Conservation (phyloP, 352 stramenopile genomes). For the Phytophthora fragariae region DNA sequence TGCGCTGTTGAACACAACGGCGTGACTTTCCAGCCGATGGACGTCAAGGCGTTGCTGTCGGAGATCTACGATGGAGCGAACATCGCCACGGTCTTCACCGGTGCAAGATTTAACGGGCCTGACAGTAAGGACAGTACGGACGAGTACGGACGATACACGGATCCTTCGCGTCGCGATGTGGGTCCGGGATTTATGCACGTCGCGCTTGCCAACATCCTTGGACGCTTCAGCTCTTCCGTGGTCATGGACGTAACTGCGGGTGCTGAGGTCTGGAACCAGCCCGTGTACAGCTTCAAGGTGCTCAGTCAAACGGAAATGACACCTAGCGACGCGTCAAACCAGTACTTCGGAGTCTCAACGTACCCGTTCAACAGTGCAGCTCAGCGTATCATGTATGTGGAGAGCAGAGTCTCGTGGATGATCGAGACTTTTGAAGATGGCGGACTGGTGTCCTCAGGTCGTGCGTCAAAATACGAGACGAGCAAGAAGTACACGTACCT, state of each 20-base stretch:
- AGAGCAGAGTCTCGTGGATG: slow-evolving; percentile 58
- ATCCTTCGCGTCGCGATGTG: slow-evolving; percentile 52
- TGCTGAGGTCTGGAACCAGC: slow-evolving; percentile 67
- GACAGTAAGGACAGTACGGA: slow-evolving; percentile 36
- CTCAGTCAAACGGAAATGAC: slow-evolving; percentile 43
- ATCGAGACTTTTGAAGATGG: slow-evolving; percentile 51
- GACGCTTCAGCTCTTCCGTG: slow-evolving; percentile 46
- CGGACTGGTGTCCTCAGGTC: slow-evolving; percentile 37
- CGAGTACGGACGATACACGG: slow-evolving; percentile 55
- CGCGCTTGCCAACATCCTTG: slow-evolving; percentile 56
- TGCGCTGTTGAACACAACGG: slow-evolving; percentile 52
- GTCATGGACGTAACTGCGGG: slow-evolving; percentile 52
- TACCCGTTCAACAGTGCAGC: slow-evolving; percentile 62
- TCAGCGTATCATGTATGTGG: slow-evolving; percentile 49
- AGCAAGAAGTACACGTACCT: slow-evolving; percentile 50
- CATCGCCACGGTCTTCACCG: slow-evolving; percentile 54
- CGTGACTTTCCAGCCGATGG: slow-evolving; percentile 55
- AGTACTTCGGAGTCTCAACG: slow-evolving; percentile 42
- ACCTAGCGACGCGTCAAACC: slow-evolving; percentile 37
- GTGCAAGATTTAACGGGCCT: slow-evolving; percentile 42
- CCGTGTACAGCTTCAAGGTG: slow-evolving; percentile 60
- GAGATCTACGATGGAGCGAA: slow-evolving; percentile 51
- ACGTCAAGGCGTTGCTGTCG: slow-evolving; percentile 59
- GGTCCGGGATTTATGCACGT: slow-evolving; percentile 61
- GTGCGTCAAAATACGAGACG: slow-evolving; percentile 33